These are phyloP conservation scores for Citrus glauca DNA, from an alignment of 345 rosid species.

Conservation along the genomic window DNA sequence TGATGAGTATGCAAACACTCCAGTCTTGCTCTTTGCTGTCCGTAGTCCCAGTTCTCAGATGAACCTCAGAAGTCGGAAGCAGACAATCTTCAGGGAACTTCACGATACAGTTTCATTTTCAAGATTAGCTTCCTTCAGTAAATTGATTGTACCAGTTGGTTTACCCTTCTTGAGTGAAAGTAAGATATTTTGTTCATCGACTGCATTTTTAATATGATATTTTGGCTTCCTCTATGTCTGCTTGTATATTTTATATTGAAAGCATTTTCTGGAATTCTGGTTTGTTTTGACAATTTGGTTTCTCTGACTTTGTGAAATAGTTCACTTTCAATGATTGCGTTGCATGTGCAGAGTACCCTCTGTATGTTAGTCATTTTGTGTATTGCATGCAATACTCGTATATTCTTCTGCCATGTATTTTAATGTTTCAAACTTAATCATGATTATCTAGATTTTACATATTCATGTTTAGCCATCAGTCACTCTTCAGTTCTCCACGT, in stretches of 20 bases:
- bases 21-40: slow-evolving; percentile 67
- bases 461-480: background rate
- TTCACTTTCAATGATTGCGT: background rate
- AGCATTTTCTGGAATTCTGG: slow-evolving; percentile 1
- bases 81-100: slow-evolving; percentile 50
- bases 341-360: background rate
- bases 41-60: slow-evolving; percentile 50
- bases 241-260: background rate
- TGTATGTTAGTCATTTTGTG: background rate
- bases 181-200: slow-evolving; percentile 29
- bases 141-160: slow-evolving; percentile 80
- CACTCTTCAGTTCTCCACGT: background rate
- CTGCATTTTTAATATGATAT: slow-evolving; percentile 5
- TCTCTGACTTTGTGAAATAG: background rate
- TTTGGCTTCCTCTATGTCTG: background rate
- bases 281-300: background rate
- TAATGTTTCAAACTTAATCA: background rate
- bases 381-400: no score
- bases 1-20: slow-evolving; percentile 71
- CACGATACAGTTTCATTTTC: slow-evolving; percentile 87
- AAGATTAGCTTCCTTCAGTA: slow-evolving; percentile 59
- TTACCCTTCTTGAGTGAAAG: slow-evolving; percentile 67
- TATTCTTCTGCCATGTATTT: background rate
- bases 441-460: background rate
- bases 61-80: slow-evolving; percentile 41